A percentile compares a stretch with the other conserved stretches of the same genome.
These are phyloP conservation scores for Oryza rufipogon DNA, from an alignment of 176 grass and related monocot genomes.

Conservation along the genomic window DNA sequence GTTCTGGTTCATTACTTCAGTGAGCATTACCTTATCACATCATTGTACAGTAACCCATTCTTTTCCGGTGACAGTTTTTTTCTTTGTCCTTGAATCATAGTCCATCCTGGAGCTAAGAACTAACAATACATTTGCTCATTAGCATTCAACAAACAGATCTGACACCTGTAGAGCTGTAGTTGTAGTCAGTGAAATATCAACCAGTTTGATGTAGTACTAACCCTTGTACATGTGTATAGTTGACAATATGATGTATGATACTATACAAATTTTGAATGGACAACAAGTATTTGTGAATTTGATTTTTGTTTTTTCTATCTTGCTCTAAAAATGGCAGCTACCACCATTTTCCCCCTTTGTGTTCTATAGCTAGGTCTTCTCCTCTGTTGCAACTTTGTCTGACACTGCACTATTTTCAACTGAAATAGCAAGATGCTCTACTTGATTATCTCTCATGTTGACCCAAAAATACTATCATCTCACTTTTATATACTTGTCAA, in stretches of 20 bases:
- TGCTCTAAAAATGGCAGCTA: slow-evolving; percentile 12
- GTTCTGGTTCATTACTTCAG: slow-evolving; percentile 32
- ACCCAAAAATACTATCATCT: not conserved
- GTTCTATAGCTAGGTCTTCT: slow-evolving; percentile 31
- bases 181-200: slow-evolving; percentile 21
- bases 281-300: slow-evolving; percentile 37
- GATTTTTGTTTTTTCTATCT: not conserved
- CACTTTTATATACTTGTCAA: not conserved
- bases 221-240: slow-evolving; percentile 43
- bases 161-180: slow-evolving; percentile 36
- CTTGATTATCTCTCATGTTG: slow-evolving; percentile 10
- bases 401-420: not conserved
- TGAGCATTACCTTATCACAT: slow-evolving; percentile 9
- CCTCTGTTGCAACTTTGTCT: slow-evolving; percentile 24
- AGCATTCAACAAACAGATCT: slow-evolving; percentile 21
- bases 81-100: not conserved
- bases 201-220: not conserved
- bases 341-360: not conserved
- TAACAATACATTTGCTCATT: slow-evolving; percentile 34
- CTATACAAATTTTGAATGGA: slow-evolving; percentile 42
- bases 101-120: slow-evolving; percentile 46
- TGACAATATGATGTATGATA: slow-evolving; percentile 25
- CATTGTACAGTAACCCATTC: slow-evolving; percentile 24
- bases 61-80: slow-evolving; percentile 6
- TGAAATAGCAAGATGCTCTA: not conserved